phyloP scores from a whole-genome alignment of 345 rosid species.

The Brassica incana region DNA sequence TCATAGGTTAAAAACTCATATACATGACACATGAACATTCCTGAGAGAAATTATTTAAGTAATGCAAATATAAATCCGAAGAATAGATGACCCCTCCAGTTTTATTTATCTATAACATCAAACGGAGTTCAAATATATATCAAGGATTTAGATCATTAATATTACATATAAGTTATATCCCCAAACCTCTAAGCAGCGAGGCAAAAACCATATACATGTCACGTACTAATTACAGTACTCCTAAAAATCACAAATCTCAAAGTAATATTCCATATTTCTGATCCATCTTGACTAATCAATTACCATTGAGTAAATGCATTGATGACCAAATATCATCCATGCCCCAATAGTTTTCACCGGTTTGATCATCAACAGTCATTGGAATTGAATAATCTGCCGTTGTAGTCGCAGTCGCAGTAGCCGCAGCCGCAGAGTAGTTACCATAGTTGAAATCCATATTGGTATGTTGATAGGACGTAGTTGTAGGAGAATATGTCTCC shows the following conservation, averaged over 20 bases:
- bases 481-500: neutral
- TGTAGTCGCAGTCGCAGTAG: neutral
- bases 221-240: neutral
- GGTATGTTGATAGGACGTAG: neutral
- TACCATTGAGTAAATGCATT: conserved; percentile 1
- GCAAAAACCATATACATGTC: conserved; percentile 4
- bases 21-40: neutral
- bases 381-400: neutral
- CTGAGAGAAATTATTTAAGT: neutral
- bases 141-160: neutral
- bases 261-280: neutral
- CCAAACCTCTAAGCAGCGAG: neutral
- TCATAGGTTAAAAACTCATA: neutral
- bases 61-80: neutral
- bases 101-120: neutral
- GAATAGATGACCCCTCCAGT: neutral
- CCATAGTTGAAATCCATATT: neutral
- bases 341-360: conserved; percentile 4
- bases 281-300: neutral
- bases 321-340: conserved; percentile 4
- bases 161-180: neutral
- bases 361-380: neutral
- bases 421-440: neutral
- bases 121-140: neutral
- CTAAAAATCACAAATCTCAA: neutral